These are phyloP conservation scores for Daldinia caldariorum DNA, from an alignment of 495 filamentous ascomycete species.

Conservation along the genomic window DNA sequence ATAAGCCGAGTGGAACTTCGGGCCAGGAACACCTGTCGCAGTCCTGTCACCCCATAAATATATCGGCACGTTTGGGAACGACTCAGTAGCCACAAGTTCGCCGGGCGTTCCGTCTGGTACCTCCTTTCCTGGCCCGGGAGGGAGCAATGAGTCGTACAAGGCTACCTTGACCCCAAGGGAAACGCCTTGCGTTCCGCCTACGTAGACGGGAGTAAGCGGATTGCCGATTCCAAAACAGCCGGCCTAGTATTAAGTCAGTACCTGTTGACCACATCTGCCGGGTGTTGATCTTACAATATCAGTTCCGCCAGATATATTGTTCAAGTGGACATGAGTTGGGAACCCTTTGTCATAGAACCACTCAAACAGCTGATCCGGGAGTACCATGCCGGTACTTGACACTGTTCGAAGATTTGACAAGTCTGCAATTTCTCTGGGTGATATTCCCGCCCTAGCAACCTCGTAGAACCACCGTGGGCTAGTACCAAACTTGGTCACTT, in stretches of 20 bases:
- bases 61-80: slow-evolving; percentile 80
- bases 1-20: slow-evolving; percentile 74
- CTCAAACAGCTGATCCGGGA: slow-evolving; percentile 74
- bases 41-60: slow-evolving; percentile 72
- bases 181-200: slow-evolving; percentile 73
- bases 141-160: slow-evolving; percentile 72
- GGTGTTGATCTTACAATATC: slow-evolving; percentile 64
- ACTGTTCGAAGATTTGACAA: slow-evolving; percentile 67
- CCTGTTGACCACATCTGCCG: slow-evolving; percentile 4
- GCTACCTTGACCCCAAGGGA: slow-evolving; percentile 71
- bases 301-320: slow-evolving; percentile 81
- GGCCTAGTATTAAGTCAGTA: slow-evolving; percentile 50
- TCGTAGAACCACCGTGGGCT: slow-evolving; percentile 80
- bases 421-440: slow-evolving; percentile 68
- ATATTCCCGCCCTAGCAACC: slow-evolving; percentile 66
- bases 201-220: slow-evolving; percentile 74
- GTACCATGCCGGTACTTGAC: slow-evolving; percentile 80
- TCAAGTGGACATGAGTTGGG: slow-evolving; percentile 68
- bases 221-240: slow-evolving; percentile 76
- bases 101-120: slow-evolving; percentile 72
- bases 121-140: slow-evolving; percentile 61
- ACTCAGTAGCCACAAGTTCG: slow-evolving; percentile 72
- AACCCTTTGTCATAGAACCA: slow-evolving; percentile 89
- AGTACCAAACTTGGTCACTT: slow-evolving; percentile 70
- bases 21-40: slow-evolving; percentile 55